Conservation (phyloP, 371 early-diverging fungal genomes). For the Mycotypha africana region DNA sequence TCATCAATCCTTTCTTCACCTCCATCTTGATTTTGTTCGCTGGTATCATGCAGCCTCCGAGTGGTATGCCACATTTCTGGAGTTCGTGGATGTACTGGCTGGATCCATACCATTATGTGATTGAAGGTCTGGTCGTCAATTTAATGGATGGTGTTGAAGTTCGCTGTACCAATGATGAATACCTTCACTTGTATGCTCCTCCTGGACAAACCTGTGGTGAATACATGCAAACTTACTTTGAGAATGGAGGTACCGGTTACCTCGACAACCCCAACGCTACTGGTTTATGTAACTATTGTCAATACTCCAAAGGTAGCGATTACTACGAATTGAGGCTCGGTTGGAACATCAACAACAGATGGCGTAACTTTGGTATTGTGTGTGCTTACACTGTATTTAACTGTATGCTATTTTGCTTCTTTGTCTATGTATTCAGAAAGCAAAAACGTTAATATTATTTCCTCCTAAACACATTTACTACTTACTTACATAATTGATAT, state of each 20-base stretch:
- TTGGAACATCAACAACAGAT: conserved; percentile 61
- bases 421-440: conserved; percentile 36
- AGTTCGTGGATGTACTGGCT: conserved; percentile 70
- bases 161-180: conserved; percentile 45
- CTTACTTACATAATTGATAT: too few species aligned
- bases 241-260: conserved; percentile 46
- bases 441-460: conserved; percentile 14
- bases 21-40: conserved; percentile 65
- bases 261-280: conserved; percentile 44
- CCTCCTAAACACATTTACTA: too few species aligned
- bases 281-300: conserved; percentile 60
- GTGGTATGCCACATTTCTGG: conserved; percentile 71
- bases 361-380: conserved; percentile 67
- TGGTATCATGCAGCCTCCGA: conserved; percentile 64
- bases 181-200: conserved; percentile 50
- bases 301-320: conserved; percentile 52
- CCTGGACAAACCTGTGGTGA: conserved; percentile 56
- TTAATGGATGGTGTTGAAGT: conserved; percentile 52
- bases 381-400: conserved; percentile 53
- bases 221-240: conserved; percentile 53
- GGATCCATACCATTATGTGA: conserved; percentile 67
- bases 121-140: conserved; percentile 70
- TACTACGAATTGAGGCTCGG: conserved; percentile 41
- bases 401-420: conserved; percentile 32
- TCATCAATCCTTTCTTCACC: conserved; percentile 69